These are phyloP conservation scores for Verticillium nubilum DNA, from an alignment of 2,329 filamentous ascomycete genomes.

Conservation along the genomic window DNA sequence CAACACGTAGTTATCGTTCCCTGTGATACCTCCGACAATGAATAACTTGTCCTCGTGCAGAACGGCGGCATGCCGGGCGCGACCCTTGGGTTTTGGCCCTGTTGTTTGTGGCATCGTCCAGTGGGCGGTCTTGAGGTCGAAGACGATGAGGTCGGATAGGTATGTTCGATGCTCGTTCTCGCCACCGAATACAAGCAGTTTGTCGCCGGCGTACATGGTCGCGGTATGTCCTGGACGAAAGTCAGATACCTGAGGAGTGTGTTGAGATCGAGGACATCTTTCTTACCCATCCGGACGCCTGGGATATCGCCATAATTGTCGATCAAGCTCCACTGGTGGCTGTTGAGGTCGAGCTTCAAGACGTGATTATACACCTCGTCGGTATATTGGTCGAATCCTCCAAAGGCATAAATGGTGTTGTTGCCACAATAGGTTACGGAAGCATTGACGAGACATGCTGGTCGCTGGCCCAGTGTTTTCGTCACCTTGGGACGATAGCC, in stretches of 20 bases:
- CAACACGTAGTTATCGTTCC: slow-evolving; percentile 83
- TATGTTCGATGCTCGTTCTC: slow-evolving; percentile 97
- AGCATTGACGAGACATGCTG: slow-evolving; percentile 93
- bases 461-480: slow-evolving; percentile 71
- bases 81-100: slow-evolving; percentile 79
- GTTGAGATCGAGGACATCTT: neutral
- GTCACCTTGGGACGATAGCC: slow-evolving; percentile 81
- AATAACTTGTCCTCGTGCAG: slow-evolving; percentile 96
- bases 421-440: slow-evolving; percentile 98
- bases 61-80: slow-evolving; percentile 88
- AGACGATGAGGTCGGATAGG: slow-evolving; percentile 91
- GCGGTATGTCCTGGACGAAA: slow-evolving; percentile 73
- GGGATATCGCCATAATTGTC: slow-evolving; percentile 99
- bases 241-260: neutral
- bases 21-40: slow-evolving; percentile 91
- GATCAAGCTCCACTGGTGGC: slow-evolving; percentile 88
- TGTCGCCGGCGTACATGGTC: slow-evolving; percentile 87
- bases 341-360: slow-evolving; percentile 77
- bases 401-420: slow-evolving; percentile 96
- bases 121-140: slow-evolving; percentile 88
- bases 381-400: slow-evolving; percentile 97
- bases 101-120: slow-evolving; percentile 91
- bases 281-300: slow-evolving; percentile 87
- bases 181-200: slow-evolving; percentile 93
- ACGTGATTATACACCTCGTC: slow-evolving; percentile 99